phyloP scores from a whole-genome alignment of 331 rosid genomes.

The Erythrophleum ivorense region DNA sequence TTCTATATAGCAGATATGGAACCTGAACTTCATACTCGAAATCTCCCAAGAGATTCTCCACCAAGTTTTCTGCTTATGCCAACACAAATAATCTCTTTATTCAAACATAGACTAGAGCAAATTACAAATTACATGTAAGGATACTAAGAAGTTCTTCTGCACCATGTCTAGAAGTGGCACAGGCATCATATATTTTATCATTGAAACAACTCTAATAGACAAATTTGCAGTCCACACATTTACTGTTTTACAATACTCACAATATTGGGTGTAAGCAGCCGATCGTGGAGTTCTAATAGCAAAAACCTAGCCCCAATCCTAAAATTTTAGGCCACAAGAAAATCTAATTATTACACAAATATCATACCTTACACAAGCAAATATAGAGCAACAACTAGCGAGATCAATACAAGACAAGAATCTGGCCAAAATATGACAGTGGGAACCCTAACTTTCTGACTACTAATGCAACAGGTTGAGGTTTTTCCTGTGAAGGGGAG shows the following conservation, averaged over 20 bases:
- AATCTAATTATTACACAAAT: conserved; percentile 17
- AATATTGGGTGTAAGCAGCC: conserved; percentile 20
- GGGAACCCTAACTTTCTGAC: neutral
- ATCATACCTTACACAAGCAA: neutral
- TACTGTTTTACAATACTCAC: conserved; percentile 10
- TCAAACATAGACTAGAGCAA: conserved; percentile 22
- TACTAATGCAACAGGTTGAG: neutral
- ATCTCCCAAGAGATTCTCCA: conserved; percentile 97
- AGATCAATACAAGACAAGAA: conserved; percentile 24
- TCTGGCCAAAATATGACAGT: neutral
- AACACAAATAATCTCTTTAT: conserved; percentile 17
- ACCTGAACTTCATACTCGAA: conserved; percentile 96
- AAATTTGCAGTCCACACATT: conserved; percentile 1
- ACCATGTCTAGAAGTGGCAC: conserved; percentile 19
- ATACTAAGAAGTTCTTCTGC: conserved; percentile 29
- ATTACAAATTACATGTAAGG: conserved; percentile 26
- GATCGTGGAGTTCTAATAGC: conserved; percentile 23
- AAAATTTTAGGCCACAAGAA: conserved; percentile 25
- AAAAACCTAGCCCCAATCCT: conserved; percentile 36
- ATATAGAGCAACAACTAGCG: conserved; percentile 21
- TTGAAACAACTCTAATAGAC: conserved; percentile 13
- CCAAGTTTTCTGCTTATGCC: conserved; percentile 81
- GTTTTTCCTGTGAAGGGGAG: neutral
- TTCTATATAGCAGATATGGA: conserved; percentile 93
- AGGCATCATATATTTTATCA: conserved; percentile 17